Evolutionary conservation across 2,329 filamentous ascomycete genomes (phyloP).

Genomic region (Colletotrichum australisinense): DNA sequence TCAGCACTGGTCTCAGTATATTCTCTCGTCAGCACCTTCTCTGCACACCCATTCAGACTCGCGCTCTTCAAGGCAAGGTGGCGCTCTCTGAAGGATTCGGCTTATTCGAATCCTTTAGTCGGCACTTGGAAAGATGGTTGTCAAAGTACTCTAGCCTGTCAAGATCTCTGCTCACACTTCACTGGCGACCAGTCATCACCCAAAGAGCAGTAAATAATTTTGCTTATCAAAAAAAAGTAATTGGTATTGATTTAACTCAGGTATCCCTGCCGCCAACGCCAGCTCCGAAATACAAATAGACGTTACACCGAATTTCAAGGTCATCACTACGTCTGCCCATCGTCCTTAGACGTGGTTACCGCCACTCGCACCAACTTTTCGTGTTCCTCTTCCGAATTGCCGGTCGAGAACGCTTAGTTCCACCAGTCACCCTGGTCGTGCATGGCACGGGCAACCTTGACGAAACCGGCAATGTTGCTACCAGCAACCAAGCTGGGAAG

Average conservation of each 20-base stretch:
- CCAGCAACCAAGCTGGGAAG: slow-evolving; percentile 92
- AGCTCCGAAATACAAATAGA: slow-evolving; percentile 30
- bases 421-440: slow-evolving; percentile 97
- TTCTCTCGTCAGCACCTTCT: slow-evolving; percentile 18
- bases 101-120: slow-evolving; percentile 5
- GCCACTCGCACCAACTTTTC: slow-evolving; percentile 1
- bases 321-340: slow-evolving; percentile 12
- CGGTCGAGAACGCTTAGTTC: slow-evolving; percentile 41
- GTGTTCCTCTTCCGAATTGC: not conserved
- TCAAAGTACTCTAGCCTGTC: not conserved
- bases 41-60: not conserved
- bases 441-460: slow-evolving; percentile 96
- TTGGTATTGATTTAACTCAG: slow-evolving; percentile 32
- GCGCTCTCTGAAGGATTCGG: slow-evolving; percentile 4
- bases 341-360: slow-evolving; percentile 4
- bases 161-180: no score
- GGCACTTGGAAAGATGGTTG: not conserved
- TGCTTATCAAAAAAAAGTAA: slow-evolving; percentile 2
- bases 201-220: no score
- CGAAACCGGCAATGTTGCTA: slow-evolving; percentile 97
- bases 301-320: slow-evolving; percentile 21
- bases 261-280: slow-evolving; percentile 35
- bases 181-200: not conserved
- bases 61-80: not conserved
- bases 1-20: not conserved